phyloP scores from a whole-genome alignment of 2,329 filamentous ascomycete genomes.

The Talaromyces albobiverticillius region DNA sequence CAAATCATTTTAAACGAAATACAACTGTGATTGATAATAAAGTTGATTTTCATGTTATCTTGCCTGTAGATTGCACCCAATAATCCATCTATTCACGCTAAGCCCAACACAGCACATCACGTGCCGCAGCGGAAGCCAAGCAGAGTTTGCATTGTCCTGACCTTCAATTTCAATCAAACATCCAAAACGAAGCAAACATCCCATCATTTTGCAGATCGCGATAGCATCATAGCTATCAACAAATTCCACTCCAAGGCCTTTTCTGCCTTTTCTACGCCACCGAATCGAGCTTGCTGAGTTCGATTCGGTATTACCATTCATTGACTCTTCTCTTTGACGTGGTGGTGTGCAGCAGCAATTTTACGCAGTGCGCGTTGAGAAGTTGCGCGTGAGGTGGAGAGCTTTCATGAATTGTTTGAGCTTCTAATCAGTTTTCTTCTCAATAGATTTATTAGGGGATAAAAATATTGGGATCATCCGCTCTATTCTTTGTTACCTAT shows the following conservation, averaged over 20 bases:
- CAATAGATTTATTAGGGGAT: not conserved
- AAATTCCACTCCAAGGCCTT: not conserved
- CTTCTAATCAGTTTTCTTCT: not conserved
- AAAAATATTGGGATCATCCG: not conserved
- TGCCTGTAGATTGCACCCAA: too few relatives aligned
- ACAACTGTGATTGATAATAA: too few relatives aligned
- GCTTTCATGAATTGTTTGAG: not conserved
- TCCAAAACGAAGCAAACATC: constrained; percentile 24
- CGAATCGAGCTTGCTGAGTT: not conserved
- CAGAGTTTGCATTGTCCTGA: constrained; percentile 40
- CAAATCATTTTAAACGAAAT: too few relatives aligned
- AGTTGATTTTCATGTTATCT: too few relatives aligned
- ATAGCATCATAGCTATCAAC: not conserved
- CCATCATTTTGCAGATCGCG: constrained; percentile 12
- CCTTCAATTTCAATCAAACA: constrained; percentile 35
- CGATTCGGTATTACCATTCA: not conserved
- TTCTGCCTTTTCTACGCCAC: not conserved
- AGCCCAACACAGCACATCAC: too few relatives aligned
- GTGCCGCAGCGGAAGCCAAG: too few relatives aligned
- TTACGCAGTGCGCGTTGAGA: not conserved
- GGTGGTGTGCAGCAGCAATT: not conserved
- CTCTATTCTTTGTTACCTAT: not conserved
- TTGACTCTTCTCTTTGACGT: not conserved
- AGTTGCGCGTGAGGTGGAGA: not conserved
- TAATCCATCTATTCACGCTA: too few relatives aligned